Conservation (phyloP, 164 flowering plant species). For the Tetracentron sinense region DNA sequence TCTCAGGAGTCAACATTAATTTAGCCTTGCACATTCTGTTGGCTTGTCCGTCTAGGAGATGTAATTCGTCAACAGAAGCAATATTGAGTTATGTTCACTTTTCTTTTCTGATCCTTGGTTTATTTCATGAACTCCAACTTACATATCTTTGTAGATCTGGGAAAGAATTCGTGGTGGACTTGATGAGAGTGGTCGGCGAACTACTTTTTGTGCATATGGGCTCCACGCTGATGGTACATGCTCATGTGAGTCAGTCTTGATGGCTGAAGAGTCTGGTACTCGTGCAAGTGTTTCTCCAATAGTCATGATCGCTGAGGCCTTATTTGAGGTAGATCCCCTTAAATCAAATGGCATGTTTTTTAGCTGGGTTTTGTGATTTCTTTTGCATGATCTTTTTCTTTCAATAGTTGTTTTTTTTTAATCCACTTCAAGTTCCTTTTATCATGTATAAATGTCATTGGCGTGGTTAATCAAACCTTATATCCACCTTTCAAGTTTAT, state of each 20-base stretch:
- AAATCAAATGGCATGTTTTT: not conserved
- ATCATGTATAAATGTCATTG: not conserved
- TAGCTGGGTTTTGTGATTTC: not conserved
- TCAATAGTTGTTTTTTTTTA: not conserved
- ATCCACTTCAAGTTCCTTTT: not conserved
- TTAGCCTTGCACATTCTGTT: not conserved
- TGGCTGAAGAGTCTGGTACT: conserved; percentile 49
- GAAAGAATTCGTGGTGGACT: conserved; percentile 57
- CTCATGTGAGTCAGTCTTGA: conserved; percentile 53
- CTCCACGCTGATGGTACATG: conserved; percentile 74
- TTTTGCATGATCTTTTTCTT: not conserved
- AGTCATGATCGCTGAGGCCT: conserved; percentile 86
- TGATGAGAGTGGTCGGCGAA: conserved; percentile 33
- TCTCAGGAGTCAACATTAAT: too few relatives aligned
- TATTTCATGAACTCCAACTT: not conserved
- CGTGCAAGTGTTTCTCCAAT: conserved; percentile 78
- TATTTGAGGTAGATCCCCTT: conserved; percentile 63
- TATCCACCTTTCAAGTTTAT: not conserved
- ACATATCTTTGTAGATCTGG: conserved; percentile 50
- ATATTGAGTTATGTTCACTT: not conserved
- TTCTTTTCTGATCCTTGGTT: not conserved
- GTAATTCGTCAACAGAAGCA: not conserved
- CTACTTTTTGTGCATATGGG: conserved; percentile 59
- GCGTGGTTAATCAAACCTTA: not conserved
- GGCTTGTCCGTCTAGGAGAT: not conserved